A percentile compares a stretch with the other conserved stretches of the same genome.
Evolutionary conservation across 208 protist genomes (phyloP).

Genomic region (Porcisia hertigi): DNA sequence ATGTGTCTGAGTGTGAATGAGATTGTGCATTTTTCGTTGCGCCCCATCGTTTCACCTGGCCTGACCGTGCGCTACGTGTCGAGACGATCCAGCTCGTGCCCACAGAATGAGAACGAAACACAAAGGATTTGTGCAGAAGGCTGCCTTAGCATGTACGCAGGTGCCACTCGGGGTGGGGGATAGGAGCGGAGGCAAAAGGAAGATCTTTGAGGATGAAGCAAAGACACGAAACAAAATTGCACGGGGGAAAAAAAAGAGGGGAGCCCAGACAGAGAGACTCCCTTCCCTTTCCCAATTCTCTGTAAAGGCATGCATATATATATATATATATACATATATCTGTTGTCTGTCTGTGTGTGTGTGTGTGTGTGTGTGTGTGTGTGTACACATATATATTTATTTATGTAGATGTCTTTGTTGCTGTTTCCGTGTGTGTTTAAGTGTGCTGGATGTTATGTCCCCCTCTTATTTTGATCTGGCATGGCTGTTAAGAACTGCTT

Average conservation of each 20-base stretch:
- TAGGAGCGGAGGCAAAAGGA: not conserved
- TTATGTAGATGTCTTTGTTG: too few species aligned
- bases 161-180: not conserved
- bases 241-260: not conserved
- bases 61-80: not conserved
- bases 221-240: too few species aligned
- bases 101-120: not conserved
- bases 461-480: too few species aligned
- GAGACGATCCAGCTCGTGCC: not conserved
- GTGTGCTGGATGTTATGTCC: too few species aligned
- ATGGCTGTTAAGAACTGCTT: too few species aligned
- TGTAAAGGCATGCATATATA: too few species aligned
- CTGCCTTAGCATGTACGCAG: not conserved
- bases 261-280: too few species aligned
- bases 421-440: not conserved
- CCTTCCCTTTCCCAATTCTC: too few species aligned
- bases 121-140: not conserved
- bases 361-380: not conserved
- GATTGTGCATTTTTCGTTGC: not conserved
- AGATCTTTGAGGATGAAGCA: too few species aligned
- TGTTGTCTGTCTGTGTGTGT: too few species aligned
- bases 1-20: too few species aligned
- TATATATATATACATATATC: too few species aligned
- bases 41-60: not conserved
- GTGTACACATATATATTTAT: not conserved